These are phyloP conservation scores for Escallonia rubra DNA, from an alignment of 129 eudicot genomes.

Conservation along the genomic window DNA sequence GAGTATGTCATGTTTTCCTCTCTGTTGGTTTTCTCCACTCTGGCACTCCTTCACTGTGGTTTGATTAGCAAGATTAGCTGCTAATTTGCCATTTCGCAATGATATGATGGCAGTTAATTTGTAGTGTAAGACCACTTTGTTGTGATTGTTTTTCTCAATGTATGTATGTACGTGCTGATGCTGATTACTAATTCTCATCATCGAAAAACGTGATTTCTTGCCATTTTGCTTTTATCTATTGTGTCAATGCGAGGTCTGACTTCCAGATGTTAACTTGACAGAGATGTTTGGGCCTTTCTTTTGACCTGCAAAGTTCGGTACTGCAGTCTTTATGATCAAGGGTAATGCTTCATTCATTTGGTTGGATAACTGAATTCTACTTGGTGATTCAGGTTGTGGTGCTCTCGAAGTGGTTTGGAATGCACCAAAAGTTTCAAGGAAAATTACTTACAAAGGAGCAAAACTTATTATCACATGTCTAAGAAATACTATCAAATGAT, in stretches of 20 bases:
- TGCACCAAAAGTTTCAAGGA: too few relatives aligned
- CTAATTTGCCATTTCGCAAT: too few relatives aligned
- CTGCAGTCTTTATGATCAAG: constrained; percentile 96
- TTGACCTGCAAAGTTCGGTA: constrained; percentile 79
- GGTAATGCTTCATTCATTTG: constrained; percentile 38
- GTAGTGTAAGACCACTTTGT: background rate
- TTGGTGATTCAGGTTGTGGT: too few relatives aligned
- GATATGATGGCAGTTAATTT: background rate
- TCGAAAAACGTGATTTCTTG: background rate
- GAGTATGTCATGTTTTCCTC: background rate
- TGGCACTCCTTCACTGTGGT: background rate
- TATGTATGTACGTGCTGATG: constrained; percentile 1
- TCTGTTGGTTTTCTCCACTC: background rate
- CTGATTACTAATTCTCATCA: background rate
- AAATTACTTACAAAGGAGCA: too few relatives aligned
- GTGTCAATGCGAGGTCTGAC: constrained; percentile 6
- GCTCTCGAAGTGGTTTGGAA: too few relatives aligned
- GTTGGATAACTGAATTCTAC: too few relatives aligned
- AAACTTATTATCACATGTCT: too few relatives aligned
- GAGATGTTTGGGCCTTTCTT: constrained; percentile 95
- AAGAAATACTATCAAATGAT: too few relatives aligned
- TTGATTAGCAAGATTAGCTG: too few relatives aligned
- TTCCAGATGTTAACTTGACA: constrained; percentile 27
- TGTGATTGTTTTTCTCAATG: background rate
- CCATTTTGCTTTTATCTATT: background rate